These are phyloP conservation scores for Knufia fluminis DNA, from an alignment of 2,329 filamentous ascomycete species.

Conservation along the genomic window DNA sequence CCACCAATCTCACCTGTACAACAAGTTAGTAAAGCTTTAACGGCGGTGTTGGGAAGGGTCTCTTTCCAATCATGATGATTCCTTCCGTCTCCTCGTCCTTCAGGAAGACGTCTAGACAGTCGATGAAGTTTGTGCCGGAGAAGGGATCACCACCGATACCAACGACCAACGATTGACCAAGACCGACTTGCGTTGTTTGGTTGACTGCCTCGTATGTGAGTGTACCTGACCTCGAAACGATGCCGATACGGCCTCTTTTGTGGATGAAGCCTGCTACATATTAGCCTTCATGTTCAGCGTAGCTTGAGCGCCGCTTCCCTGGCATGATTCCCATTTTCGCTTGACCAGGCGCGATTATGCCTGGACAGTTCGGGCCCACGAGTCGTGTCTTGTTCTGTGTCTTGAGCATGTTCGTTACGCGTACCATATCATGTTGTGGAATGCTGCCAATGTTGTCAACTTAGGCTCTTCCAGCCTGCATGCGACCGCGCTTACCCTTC, in stretches of 20 bases:
- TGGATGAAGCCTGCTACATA: no score
- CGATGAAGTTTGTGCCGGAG: constrained; percentile 98
- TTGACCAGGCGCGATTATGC: constrained; percentile 85
- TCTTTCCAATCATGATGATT: constrained; percentile 99
- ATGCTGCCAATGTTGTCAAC: constrained; percentile 14
- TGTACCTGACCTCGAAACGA: constrained; percentile 95
- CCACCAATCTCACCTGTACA: constrained; percentile 80
- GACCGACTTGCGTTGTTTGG: constrained; percentile 93
- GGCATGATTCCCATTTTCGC: constrained; percentile 99
- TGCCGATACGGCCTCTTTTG: constrained; percentile 91
- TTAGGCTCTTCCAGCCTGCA: constrained; percentile 65
- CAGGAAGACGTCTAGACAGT: constrained; percentile 95
- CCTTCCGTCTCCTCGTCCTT: constrained; percentile 93
- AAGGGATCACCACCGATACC: constrained; percentile 98
- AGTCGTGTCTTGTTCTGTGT: constrained; percentile 94
- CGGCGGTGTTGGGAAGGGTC: no score
- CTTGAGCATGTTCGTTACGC: constrained; percentile 92
- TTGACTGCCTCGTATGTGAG: constrained; percentile 99
- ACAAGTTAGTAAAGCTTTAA: no score
- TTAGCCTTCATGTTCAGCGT: no score
- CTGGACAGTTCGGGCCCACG: constrained; percentile 95
- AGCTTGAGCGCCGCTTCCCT: no score
- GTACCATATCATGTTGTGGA: constrained; percentile 73
- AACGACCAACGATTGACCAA: constrained; percentile 95
- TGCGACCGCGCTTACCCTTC: constrained; percentile 36